Conservation (phyloP, 768 basidiomycete species). For the Pisolithus orientalis region DNA sequence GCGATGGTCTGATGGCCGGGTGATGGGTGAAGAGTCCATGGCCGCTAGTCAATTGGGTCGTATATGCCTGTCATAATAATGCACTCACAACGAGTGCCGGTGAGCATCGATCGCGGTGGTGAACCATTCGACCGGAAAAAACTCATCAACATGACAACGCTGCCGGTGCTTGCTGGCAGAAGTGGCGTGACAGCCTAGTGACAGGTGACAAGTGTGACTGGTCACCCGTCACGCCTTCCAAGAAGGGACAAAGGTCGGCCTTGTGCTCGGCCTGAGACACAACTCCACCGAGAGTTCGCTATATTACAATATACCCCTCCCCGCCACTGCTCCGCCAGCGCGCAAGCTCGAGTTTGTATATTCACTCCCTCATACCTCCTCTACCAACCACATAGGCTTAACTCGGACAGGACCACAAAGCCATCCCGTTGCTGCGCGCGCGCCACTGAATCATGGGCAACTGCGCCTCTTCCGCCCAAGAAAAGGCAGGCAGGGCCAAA, state of each 20-base stretch:
- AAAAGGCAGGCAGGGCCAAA: conserved; percentile 52
- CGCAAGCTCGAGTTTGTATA: no score
- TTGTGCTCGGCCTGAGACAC: not conserved
- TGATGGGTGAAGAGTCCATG: no score
- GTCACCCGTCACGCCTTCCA: not conserved
- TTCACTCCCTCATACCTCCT: not conserved
- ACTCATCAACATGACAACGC: no score
- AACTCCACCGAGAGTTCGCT: no score
- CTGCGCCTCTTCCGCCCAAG: conserved; percentile 51
- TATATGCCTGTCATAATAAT: no score
- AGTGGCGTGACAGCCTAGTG: not conserved
- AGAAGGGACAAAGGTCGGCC: conserved; percentile 10
- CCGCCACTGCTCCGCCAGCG: no score
- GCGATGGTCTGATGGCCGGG: no score
- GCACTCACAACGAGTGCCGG: no score
- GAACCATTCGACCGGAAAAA: no score
- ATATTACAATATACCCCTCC: no score
- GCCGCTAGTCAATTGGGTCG: no score
- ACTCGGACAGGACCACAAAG: not conserved
- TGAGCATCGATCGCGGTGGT: no score
- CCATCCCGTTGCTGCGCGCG: not conserved
- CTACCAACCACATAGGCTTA: not conserved
- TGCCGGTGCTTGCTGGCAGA: not conserved
- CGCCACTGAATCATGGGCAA: conserved; percentile 48
- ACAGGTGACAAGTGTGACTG: conserved; percentile 10